A percentile compares a stretch with the other conserved stretches of the same genome.
phyloP scores from a whole-genome alignment of 2,329 filamentous ascomycete species.

The Alternaria hordeiaustralica region DNA sequence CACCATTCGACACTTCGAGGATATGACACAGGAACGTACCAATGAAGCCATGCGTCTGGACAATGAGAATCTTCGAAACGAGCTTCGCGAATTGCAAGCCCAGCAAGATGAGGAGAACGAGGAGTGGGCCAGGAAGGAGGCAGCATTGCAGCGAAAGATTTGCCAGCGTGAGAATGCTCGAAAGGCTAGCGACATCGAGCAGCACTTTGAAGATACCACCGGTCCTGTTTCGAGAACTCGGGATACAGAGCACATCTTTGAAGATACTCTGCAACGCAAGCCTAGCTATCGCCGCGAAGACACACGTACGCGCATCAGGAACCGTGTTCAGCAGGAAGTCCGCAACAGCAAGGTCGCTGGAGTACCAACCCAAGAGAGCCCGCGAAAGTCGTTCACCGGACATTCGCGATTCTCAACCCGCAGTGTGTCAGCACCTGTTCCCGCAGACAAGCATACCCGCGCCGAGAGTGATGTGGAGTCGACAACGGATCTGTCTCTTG shows the following conservation, averaged over 20 bases:
- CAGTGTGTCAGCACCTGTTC: constrained; percentile 43
- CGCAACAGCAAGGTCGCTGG: constrained; percentile 39
- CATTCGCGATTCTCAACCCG: constrained; percentile 30
- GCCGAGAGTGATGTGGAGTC: constrained; percentile 47
- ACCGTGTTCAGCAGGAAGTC: constrained; percentile 42
- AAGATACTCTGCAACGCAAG: constrained; percentile 32
- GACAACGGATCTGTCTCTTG: constrained; percentile 50
- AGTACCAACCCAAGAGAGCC: constrained; percentile 26
- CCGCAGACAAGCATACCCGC: constrained; percentile 24
- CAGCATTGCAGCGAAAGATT: constrained; percentile 42
- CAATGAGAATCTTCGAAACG: constrained; percentile 49
- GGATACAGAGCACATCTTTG: constrained; percentile 25
- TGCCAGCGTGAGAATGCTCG: constrained; percentile 37
- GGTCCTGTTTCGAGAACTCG: constrained; percentile 19
- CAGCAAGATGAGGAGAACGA: constrained; percentile 45
- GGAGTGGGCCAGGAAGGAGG: constrained; percentile 42
- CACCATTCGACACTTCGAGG: constrained; percentile 48
- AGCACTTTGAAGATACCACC: constrained; percentile 14
- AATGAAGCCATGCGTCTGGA: constrained; percentile 50
- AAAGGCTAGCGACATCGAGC: constrained; percentile 36
- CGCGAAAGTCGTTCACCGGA: constrained; percentile 35
- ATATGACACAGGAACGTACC: constrained; percentile 45
- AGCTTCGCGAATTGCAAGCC: constrained; percentile 45
- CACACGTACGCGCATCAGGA: constrained; percentile 42
- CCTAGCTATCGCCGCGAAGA: constrained; percentile 41